These are phyloP conservation scores for Jaenimonas drosophilae DNA, from an alignment of 208 protist species.

Conservation along the genomic window DNA sequence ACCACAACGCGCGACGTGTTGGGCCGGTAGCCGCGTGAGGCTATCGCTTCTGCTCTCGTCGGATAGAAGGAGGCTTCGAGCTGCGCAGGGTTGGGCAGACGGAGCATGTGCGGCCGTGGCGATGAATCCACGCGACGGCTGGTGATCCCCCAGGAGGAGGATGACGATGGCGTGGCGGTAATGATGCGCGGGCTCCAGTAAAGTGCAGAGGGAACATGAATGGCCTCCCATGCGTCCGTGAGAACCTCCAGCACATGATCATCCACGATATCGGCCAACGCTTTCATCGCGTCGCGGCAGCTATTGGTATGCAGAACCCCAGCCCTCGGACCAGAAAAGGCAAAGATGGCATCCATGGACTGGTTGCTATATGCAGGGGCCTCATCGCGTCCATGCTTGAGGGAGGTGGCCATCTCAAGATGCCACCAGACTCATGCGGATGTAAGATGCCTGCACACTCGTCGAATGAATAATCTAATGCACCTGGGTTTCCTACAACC, in stretches of 20 bases:
- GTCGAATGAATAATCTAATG: background rate
- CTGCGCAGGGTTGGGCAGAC: slow-evolving; percentile 27
- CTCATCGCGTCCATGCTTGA: no score
- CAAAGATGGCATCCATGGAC: slow-evolving; percentile 59
- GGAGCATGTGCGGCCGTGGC: background rate
- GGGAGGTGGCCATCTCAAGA: no score
- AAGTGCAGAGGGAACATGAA: slow-evolving; percentile 45
- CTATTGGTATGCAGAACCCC: slow-evolving; percentile 20
- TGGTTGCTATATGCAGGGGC: background rate
- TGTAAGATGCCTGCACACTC: no score
- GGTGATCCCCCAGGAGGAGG: no score
- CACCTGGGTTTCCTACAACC: background rate
- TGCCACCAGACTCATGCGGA: no score
- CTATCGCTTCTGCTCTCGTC: slow-evolving; percentile 42
- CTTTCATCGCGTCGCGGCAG: slow-evolving; percentile 6
- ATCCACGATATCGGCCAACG: slow-evolving; percentile 18
- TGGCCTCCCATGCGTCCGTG: slow-evolving; percentile 19
- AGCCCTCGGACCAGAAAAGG: slow-evolving; percentile 39
- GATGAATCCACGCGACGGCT: no score
- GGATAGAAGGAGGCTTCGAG: slow-evolving; percentile 52
- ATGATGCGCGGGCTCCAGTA: slow-evolving; percentile 28
- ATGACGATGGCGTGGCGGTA: background rate
- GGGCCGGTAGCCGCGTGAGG: slow-evolving; percentile 26
- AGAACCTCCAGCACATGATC: slow-evolving; percentile 20
- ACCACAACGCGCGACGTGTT: slow-evolving; percentile 28